Evolutionary conservation across 2,329 filamentous ascomycete genomes (phyloP), one percentile per base, ranked within the genome.

Genomic region (Penicillium brevicompactum): DNA sequence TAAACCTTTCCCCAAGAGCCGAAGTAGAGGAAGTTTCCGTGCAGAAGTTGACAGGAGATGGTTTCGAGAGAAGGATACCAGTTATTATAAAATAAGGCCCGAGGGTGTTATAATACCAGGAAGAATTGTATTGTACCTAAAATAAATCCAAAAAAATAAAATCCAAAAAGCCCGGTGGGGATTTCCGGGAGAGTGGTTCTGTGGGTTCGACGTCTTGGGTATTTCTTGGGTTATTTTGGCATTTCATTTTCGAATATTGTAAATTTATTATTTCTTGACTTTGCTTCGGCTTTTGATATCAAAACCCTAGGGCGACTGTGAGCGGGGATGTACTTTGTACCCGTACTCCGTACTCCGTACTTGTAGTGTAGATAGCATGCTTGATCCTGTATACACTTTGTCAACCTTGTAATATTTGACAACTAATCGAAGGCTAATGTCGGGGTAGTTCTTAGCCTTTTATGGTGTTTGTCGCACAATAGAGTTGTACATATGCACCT

Each of bases 41-140:
- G 43, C n/a, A 49, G 40, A 49, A 53, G 51, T 42, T 50, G 44
- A 38, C 41, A 46, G 45, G 50, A 47, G n/a, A 42, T n/a, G 34
- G n/a, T n/a, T 18, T 37, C 42, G 21, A 22, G 45, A 51, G 30
- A 40, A 31, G 31, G 21, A 38, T 22, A 18, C 27, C 13, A 16
- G 27, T 27, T 47, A 49, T 53, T 52, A 52, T 52, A 52, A 27
- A 43, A 45, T 16, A 5, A 27, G n/a, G 24, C 24, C 24, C 6
- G 13, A 45, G 37, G 22, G 16, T 27, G n/a, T 32, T 46, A 24
- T 40, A 46, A 38, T 45, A 27, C 41, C 41, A 38, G 18, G 32
- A 34, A 21, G 38, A 41, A 41, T 21, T 38, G n/a, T 16, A 38
- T 9, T 5, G 18, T 41, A 41, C 38, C 16, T 5, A 41, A 41